These are phyloP conservation scores for Aspergillus cejpii DNA, from an alignment of 2,329 filamentous ascomycete species.

Conservation along the genomic window DNA sequence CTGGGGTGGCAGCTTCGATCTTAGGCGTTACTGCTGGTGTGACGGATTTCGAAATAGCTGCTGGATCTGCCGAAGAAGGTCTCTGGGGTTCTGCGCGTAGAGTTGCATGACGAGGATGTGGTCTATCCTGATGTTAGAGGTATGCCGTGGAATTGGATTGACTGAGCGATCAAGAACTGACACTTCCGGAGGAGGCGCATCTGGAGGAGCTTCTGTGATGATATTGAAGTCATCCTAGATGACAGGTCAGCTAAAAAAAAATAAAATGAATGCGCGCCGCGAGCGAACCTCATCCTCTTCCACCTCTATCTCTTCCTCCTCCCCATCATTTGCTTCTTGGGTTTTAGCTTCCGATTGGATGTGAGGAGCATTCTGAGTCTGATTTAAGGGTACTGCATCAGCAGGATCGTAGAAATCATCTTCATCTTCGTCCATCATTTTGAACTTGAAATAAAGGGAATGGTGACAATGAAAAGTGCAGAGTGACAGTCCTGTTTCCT, in stretches of 20 bases:
- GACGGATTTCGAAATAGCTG: slow-evolving; percentile 26
- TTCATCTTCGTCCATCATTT: slow-evolving; percentile 43
- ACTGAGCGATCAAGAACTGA: slow-evolving; percentile 22
- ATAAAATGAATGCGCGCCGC: neutral
- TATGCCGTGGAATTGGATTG: neutral
- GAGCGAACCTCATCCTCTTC: slow-evolving; percentile 32
- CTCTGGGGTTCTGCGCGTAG: slow-evolving; percentile 33
- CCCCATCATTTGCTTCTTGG: slow-evolving; percentile 33
- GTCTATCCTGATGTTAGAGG: slow-evolving; percentile 27
- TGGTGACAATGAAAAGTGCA: slow-evolving; percentile 2
- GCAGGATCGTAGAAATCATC: slow-evolving; percentile 44
- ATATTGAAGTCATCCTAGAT: slow-evolving; percentile 45
- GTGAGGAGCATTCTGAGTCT: slow-evolving; percentile 26
- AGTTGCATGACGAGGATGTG: slow-evolving; percentile 35
- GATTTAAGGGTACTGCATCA: slow-evolving; percentile 30
- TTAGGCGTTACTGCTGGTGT: slow-evolving; percentile 31
- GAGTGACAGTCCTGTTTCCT: slow-evolving; percentile 14
- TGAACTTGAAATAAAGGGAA: slow-evolving; percentile 9
- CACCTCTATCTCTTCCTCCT: slow-evolving; percentile 37
- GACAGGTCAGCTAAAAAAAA: slow-evolving; percentile 10
- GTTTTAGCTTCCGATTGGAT: slow-evolving; percentile 25
- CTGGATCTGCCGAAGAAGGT: slow-evolving; percentile 30
- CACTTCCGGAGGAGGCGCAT: slow-evolving; percentile 34
- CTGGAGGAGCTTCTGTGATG: slow-evolving; percentile 44
- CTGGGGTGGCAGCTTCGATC: slow-evolving; percentile 29